Evolutionary conservation across 2,329 filamentous ascomycete species (phyloP), one percentile per base, ranked within the genome.

Genomic region (Trichoderma cornu-damae): DNA sequence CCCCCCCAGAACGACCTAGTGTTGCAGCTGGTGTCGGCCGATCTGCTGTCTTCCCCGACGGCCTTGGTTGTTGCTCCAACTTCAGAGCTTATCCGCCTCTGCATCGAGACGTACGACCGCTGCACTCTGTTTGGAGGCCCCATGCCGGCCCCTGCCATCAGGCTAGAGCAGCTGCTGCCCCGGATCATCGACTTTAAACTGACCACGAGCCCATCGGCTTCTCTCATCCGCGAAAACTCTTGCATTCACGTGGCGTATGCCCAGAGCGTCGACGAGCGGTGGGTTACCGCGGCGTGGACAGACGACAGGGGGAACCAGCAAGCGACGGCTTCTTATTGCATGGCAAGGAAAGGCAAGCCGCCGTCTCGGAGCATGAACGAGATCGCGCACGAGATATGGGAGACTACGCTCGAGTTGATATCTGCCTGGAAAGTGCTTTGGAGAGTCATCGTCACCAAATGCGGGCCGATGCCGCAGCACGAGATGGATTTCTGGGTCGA

Each of bases 181-280:
- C 83, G 86, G 24, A 79, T 77, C 26, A 87, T 95, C 52, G 87
- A 89, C 49, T 94, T 95, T 72, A 88, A 89, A 67, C 73, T 92
- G 2, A 79, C 77, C 1, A 72, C 81, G 1, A 83, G 81, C 12
- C 86, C 88, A 2, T 89, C 88, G 0, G 81, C 84, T 16, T 88
- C 90, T 16, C 74, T 93, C 5, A 76, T 94, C 53, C 83, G 87
- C 56, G 89, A 94, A 67, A 90, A 91, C 62, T 88, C 85, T 0
- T 87, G 87, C 65, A 83, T 96, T 28, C 90, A 96, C 68, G 75
- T 95, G 43, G 88, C 87, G 1, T 95, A 95, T 66, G 83, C 87
- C 2, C 80, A 85, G 56, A 92, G 88, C 65, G 77, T 86, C 9
- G 88, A 93, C 68, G 83, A 87, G 18, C 77, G 85, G 7, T 96